Evolutionary conservation across 2,329 filamentous ascomycete genomes (phyloP).

Genomic region (Neofusicoccum parvum): DNA sequence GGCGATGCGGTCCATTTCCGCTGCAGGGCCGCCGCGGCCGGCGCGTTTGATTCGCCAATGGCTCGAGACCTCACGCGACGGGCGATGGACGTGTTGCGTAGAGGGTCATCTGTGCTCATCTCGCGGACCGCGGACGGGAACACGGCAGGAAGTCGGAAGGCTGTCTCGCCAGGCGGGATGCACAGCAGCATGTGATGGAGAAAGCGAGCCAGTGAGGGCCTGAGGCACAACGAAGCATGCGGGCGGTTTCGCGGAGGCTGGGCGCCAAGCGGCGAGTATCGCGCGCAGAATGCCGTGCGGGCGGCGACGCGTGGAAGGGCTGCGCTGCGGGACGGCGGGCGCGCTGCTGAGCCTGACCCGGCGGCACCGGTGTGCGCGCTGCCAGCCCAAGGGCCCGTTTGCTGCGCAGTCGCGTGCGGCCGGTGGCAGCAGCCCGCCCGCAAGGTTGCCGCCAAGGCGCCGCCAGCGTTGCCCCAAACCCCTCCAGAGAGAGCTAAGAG

Average conservation of each 20-base stretch:
- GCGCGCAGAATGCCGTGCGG: not conserved
- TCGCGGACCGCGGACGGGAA: not conserved
- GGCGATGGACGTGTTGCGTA: not conserved
- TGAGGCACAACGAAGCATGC: not conserved
- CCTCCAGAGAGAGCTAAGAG: not conserved
- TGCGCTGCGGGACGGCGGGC: not conserved
- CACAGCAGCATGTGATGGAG: not conserved
- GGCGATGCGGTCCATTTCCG: not conserved
- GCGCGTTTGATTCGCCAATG: slow-evolving; percentile 3
- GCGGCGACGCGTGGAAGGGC: not conserved
- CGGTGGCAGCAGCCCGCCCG: not conserved
- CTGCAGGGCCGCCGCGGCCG: not conserved
- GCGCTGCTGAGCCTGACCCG: not conserved
- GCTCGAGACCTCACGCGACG: not conserved
- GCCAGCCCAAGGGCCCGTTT: too few species aligned
- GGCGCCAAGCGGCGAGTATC: slow-evolving; percentile 4
- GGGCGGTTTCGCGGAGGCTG: slow-evolving; percentile 3
- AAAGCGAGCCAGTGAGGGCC: slow-evolving; percentile 2
- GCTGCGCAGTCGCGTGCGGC: not conserved
- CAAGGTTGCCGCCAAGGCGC: slow-evolving; percentile 1
- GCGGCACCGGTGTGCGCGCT: not conserved
- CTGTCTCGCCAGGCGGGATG: not conserved
- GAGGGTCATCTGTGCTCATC: not conserved
- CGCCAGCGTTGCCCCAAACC: not conserved
- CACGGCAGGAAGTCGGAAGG: not conserved